Conservation (phyloP, 1,139 yeast species). For the Blastobotrys petasosporus region DNA sequence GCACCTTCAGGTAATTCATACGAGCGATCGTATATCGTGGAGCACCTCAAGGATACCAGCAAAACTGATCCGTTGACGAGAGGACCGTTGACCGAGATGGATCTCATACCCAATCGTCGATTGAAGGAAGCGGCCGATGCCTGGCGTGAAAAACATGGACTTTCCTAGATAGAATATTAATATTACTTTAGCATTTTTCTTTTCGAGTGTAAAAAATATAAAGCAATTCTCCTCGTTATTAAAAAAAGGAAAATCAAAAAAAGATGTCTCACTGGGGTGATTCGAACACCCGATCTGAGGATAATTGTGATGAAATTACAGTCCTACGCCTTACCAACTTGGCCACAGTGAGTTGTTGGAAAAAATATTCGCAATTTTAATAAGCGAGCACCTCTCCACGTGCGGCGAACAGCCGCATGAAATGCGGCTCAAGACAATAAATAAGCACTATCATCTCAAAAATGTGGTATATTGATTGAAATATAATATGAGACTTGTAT, state of each 20-base stretch:
- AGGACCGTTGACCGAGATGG: constrained; percentile 35
- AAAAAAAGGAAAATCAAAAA: constrained; percentile 18
- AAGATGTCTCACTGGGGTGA: constrained; percentile 69
- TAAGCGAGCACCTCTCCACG: too few species aligned
- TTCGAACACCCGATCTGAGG: constrained; percentile 84
- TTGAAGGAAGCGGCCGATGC: constrained; percentile 39
- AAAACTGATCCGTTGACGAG: constrained; percentile 43
- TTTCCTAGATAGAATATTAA: too few species aligned
- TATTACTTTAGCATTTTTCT: too few species aligned
- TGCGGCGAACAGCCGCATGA: too few species aligned
- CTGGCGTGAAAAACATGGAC: constrained; percentile 18
- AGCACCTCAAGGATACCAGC: constrained; percentile 36
- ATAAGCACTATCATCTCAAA: too few species aligned
- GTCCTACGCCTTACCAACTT: constrained; percentile 79
- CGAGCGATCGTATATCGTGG: constrained; percentile 39
- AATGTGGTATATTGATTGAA: too few species aligned
- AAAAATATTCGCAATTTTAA: too few species aligned
- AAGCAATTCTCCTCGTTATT: too few species aligned
- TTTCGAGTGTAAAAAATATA: too few species aligned
- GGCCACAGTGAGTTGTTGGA: constrained; percentile 59
- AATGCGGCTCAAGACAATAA: too few species aligned
- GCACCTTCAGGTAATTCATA: constrained; percentile 47
- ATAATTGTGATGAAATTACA: constrained; percentile 47
- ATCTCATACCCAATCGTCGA: constrained; percentile 42
- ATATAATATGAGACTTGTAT: too few species aligned